Evolutionary conservation across 352 stramenopile genomes (phyloP).

Genomic region (Pythium oligandrum): DNA sequence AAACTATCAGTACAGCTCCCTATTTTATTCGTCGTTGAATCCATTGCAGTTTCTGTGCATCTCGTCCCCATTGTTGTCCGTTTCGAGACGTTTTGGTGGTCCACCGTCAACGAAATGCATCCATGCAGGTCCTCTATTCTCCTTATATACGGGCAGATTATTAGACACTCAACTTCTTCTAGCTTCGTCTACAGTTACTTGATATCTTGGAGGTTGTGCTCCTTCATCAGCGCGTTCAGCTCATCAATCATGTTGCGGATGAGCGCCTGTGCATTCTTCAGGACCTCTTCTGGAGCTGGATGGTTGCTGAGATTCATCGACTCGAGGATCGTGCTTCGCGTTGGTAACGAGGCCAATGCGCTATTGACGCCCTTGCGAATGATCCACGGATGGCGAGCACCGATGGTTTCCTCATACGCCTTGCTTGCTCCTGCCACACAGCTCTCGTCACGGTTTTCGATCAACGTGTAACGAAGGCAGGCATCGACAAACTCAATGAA

Average conservation of each 20-base stretch:
- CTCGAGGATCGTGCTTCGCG: slow-evolving; percentile 46
- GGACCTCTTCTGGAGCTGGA: slow-evolving; percentile 28
- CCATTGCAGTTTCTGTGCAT: too few relatives aligned
- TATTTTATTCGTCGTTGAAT: too few relatives aligned
- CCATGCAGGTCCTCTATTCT: too few relatives aligned
- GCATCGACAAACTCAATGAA: slow-evolving; percentile 84
- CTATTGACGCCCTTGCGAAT: slow-evolving; percentile 82
- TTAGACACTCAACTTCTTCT: too few relatives aligned
- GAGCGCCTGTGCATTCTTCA: slow-evolving; percentile 39
- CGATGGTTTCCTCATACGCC: slow-evolving; percentile 81
- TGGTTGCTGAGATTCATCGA: slow-evolving; percentile 35
- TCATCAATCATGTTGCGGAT: slow-evolving; percentile 50
- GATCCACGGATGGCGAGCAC: slow-evolving; percentile 75
- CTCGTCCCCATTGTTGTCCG: too few relatives aligned
- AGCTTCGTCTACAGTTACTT: slow-evolving; percentile 35
- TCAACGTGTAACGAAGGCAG: slow-evolving; percentile 57
- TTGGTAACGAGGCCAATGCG: slow-evolving; percentile 58
- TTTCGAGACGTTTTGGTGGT: too few relatives aligned
- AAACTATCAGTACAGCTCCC: too few relatives aligned
- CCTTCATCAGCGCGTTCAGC: slow-evolving; percentile 44
- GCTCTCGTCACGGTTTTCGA: slow-evolving; percentile 63
- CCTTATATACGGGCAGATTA: too few relatives aligned
- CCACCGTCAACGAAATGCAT: too few relatives aligned
- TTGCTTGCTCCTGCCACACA: slow-evolving; percentile 60
- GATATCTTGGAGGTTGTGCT: slow-evolving; percentile 65